Evolutionary conservation across 1,139 yeast species (phyloP), one percentile per base, ranked within the genome.

Genomic region (Candida glucosophila): DNA sequence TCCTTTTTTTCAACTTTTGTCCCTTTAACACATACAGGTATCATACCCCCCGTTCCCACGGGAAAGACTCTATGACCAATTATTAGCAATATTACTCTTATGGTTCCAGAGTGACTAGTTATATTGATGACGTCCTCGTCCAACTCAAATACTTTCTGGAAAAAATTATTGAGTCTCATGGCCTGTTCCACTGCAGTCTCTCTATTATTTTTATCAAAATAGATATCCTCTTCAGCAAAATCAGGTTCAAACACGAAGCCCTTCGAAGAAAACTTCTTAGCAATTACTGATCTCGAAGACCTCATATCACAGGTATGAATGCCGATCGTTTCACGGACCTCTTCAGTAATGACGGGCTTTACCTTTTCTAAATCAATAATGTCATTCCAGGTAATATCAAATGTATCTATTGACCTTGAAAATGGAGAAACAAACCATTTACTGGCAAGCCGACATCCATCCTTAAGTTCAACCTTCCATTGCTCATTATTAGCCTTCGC

Each of bases 281-380:
- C 36, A 14, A 70, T 63, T 20, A 52, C 53, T 1, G 56, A 11
- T 80, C 53, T 56, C 6, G 63, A 32, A 3, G 71, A 55, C 30
- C 86, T 52, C 41, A 67, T 64, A 46, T 79, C 85, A 45, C 88
- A 78, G 3, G 74, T 49, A 43, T 77, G 80, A n/a, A 52, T 57
- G 2, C 86, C 86, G 17, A 73, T 59, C 3, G 77, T 74, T 44
- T 79, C 90, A 25, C 88, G 81, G 16, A 74, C 57, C 2, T 72
- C 68, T 42, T 78, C 88, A 22, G 83, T 58, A 5, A 79, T 47
- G 9, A 64, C 32, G 7, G 69, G 70, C 13, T 27, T 39, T 14
- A 6, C 17, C 9, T 19, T 22, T 5, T 22, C 20, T 4, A 30
- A 25, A 1, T 49, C 44, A 24, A 35, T 45, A 3, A 48, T 29